Evolutionary conservation across 306 rosid species (phyloP), one percentile per base, ranked within the genome.

Genomic region (Cucumis cinereus): DNA sequence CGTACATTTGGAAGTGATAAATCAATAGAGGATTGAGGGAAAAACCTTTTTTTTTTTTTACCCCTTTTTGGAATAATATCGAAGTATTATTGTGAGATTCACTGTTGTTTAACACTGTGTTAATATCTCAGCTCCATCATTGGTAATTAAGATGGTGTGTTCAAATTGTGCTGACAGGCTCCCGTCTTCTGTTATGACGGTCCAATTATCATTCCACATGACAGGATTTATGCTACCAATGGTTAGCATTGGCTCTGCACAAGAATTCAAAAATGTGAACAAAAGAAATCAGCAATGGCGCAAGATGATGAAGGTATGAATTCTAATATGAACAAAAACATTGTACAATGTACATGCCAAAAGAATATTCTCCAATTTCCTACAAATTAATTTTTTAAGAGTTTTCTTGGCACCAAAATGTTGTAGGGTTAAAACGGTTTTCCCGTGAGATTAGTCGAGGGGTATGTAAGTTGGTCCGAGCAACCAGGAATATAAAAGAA

Each of bases 121-220:
- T 81, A 92, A 82, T 78, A 94, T 90, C 85, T 92, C 96, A 64
- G 91, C 96, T 55, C 99, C 97, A 52, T 82, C 89, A 22, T 86
- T 26, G 49, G 97, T 92, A 45, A 94, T 86, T 69, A 94, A 82
- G 79, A 94, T 84, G 67, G 97, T 94, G 85, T 94, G 97, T 80
- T 94, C 99, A 79, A 89, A 94, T 84, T 94, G 99, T 22, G 97
- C 97, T 19, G 99, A 91, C 64, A 94, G 83, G 77, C 96, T 91
- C 79, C 93, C 95, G 75, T 92, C 97, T 83, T 86, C 89, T 1
- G 99, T 91, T 14, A 92, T 97, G 6, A 92, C 88, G 3, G 99
- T 94, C 99, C 99, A 94, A 76, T 92, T 81, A 75, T 94, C 95
- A 33, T 94, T 85, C 99, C 99, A 94, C 85, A 89, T 85, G 60